Evolutionary conservation across 2,329 filamentous ascomycete species (phyloP), one percentile per base, ranked within the genome.

Genomic region (Macrophomina phaseolina): DNA sequence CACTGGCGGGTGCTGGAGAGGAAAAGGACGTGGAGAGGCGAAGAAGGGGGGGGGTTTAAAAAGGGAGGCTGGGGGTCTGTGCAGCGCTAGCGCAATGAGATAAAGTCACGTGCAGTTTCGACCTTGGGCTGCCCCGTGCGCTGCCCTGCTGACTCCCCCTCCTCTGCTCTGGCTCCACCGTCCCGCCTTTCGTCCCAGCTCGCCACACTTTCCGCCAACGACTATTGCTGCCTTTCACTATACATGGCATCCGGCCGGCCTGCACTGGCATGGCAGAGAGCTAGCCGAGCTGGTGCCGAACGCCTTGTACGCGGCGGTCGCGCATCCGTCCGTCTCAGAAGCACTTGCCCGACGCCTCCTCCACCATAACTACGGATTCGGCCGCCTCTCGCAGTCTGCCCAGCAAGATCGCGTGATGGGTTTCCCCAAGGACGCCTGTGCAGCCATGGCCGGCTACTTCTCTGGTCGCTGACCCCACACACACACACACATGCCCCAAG

Each of bases 231-330:
- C 23, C 2, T 23, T 23, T 23, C 23, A 23, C 23, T 23, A 23
- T 23, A 23, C 23, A 23, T 23, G 23, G 23, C 23, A 23, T 23
- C 23, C 23, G 3, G 23, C 23, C 3, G 23, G 23, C 23, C 23
- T 23, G 9, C 7, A 55, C 12, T 16, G 7, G 7, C 5, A 58
- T 28, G 38, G 18, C 18, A 9, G 16, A 18, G 28, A 18, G 30
- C 18, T 49, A 62, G 32, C 58, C 58, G 58, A 62, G n/a, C 9
- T 32, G n/a, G 38, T 23, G 45, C 40, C 58, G 49, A 62, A 40
- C 58, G 45, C 58, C n/a, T 23, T 18, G 30, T 23, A 48, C 56
- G 56, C 38, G 30, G 11, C 38, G 30, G 28, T 60, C 55, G 40
- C 28, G 23, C 23, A 2, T 23, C 40, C 40, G 18, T 32, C 16